phyloP scores from a whole-genome alignment of 495 filamentous ascomycete species.

The Penicillium pancosmium region DNA sequence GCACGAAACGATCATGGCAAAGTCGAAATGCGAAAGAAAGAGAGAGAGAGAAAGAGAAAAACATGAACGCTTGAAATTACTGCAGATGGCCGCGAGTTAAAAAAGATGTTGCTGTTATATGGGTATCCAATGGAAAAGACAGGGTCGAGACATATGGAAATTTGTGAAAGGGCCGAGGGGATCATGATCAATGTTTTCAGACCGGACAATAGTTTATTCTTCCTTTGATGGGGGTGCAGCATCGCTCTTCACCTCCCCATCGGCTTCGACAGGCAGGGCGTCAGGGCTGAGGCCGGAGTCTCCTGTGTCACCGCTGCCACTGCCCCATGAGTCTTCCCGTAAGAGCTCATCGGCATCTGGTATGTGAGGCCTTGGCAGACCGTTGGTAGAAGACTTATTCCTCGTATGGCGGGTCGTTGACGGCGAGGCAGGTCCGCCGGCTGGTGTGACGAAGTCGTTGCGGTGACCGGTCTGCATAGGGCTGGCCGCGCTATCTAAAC shows the following conservation, averaged over 20 bases:
- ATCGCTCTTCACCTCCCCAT: slow-evolving; percentile 3
- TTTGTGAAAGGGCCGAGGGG: neutral
- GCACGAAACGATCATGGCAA: neutral
- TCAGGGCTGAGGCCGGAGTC: slow-evolving; percentile 34
- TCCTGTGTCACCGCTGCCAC: slow-evolving; percentile 35
- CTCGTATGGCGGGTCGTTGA: slow-evolving; percentile 17
- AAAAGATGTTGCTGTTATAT: slow-evolving; percentile 27
- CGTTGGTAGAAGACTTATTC: slow-evolving; percentile 12
- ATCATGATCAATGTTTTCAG: slow-evolving; percentile 5
- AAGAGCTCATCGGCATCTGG: slow-evolving; percentile 28
- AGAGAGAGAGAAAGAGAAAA: slow-evolving; percentile 11
- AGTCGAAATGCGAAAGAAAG: slow-evolving; percentile 1
- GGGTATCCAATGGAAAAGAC: slow-evolving; percentile 46
- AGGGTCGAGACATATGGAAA: slow-evolving; percentile 33
- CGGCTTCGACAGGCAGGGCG: slow-evolving; percentile 10
- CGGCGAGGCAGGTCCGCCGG: slow-evolving; percentile 22
- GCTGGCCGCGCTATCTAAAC: slow-evolving; percentile 28
- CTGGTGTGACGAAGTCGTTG: slow-evolving; percentile 9
- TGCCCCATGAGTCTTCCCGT: slow-evolving; percentile 40
- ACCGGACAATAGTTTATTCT: slow-evolving; percentile 7
- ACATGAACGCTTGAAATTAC: neutral
- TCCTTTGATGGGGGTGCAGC: neutral
- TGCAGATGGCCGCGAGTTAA: neutral
- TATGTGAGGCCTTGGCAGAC: slow-evolving; percentile 16
- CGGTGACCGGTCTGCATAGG: slow-evolving; percentile 36